Evolutionary conservation across 441 rosid genomes (phyloP).

Genomic region (Erysimum pusillum): DNA sequence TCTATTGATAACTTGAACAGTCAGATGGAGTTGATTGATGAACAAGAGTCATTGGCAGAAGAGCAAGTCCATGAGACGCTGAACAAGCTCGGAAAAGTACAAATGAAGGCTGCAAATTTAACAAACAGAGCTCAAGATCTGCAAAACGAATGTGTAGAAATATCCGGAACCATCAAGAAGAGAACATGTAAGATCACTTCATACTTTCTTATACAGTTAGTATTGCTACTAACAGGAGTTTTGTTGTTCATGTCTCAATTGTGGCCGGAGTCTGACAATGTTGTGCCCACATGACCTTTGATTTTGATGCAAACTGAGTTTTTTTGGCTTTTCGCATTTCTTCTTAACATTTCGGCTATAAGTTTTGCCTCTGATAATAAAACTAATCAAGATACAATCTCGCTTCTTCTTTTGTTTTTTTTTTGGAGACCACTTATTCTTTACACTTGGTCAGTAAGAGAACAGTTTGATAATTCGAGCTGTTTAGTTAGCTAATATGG

Average conservation of each 20-base stretch:
- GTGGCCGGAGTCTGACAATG: constrained; percentile 51
- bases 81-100: constrained; percentile 55
- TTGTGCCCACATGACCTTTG: constrained; percentile 72
- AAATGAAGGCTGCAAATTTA: constrained; percentile 54
- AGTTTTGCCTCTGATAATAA: constrained; percentile 36
- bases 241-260: constrained; percentile 53
- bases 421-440: constrained; percentile 2
- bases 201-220: constrained; percentile 60
- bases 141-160: constrained; percentile 51
- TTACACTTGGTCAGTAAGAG: background rate
- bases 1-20: constrained; percentile 55
- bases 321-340: constrained; percentile 35
- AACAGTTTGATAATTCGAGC: background rate
- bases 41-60: constrained; percentile 54
- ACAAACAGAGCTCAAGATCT: constrained; percentile 58
- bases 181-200: constrained; percentile 54
- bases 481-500: background rate
- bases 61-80: constrained; percentile 52
- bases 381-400: background rate
- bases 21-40: constrained; percentile 49
- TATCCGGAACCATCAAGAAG: constrained; percentile 53
- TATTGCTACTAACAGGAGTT: constrained; percentile 56
- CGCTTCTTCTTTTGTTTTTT: constrained; percentile 4
- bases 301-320: constrained; percentile 42
- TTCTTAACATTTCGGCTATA: constrained; percentile 26